phyloP scores from a whole-genome alignment of 2,329 filamentous ascomycete species.

The Xylariaceae sp. region DNA sequence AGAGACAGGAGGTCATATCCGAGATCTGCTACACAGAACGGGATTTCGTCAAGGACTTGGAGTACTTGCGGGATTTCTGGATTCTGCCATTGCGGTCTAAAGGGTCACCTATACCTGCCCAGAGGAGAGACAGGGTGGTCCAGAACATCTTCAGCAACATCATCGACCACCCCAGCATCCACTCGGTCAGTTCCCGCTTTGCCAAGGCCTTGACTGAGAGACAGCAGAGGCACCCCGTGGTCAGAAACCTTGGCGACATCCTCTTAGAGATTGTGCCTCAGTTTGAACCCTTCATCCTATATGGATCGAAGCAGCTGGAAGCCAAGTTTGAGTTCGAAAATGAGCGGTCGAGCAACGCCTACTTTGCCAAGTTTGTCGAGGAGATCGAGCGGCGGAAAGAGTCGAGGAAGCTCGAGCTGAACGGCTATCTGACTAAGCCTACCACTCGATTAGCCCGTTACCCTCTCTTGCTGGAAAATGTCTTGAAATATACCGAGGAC shows the following conservation, averaged over 20 bases:
- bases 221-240: slow-evolving; percentile 85
- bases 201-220: slow-evolving; percentile 81
- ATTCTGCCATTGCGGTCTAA: slow-evolving; percentile 82
- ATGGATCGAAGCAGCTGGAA: slow-evolving; percentile 91
- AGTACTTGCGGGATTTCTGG: slow-evolving; percentile 98
- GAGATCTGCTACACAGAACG: slow-evolving; percentile 98
- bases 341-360: slow-evolving; percentile 77
- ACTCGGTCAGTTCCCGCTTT: slow-evolving; percentile 82
- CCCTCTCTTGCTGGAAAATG: slow-evolving; percentile 82
- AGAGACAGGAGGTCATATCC: slow-evolving; percentile 94
- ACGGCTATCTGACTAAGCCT: slow-evolving; percentile 95
- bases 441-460: slow-evolving; percentile 93
- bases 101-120: slow-evolving; percentile 79
- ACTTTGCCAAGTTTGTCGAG: slow-evolving; percentile 87
- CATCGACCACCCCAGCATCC: slow-evolving; percentile 72
- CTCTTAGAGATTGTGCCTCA: slow-evolving; percentile 87
- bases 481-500: slow-evolving; percentile 84
- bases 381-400: slow-evolving; percentile 95
- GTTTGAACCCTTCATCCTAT: slow-evolving; percentile 93
- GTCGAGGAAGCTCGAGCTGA: slow-evolving; percentile 91
- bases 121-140: slow-evolving; percentile 82
- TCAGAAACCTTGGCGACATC: slow-evolving; percentile 84
- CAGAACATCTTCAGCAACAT: slow-evolving; percentile 94
- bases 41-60: slow-evolving; percentile 97
- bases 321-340: slow-evolving; percentile 98